Conservation (phyloP, 2,329 filamentous ascomycete species). For the Curvularia sp. region DNA sequence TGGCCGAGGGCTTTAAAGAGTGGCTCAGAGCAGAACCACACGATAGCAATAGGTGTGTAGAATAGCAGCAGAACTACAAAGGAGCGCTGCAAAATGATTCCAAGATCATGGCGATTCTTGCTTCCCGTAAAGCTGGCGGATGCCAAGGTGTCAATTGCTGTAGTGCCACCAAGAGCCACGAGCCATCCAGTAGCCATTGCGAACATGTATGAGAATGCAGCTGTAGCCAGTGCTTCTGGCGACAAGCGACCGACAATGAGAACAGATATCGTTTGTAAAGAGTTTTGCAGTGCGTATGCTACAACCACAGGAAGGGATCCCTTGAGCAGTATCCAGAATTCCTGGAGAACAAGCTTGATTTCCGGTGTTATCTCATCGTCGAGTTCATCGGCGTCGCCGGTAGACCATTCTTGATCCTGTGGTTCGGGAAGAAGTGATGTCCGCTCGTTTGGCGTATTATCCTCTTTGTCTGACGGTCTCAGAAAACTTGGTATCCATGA, state of each 20-base stretch:
- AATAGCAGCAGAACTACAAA: constrained; percentile 75
- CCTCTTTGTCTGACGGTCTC: constrained; percentile 27
- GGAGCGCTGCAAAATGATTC: constrained; percentile 77
- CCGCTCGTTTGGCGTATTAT: constrained; percentile 49
- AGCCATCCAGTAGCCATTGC: constrained; percentile 89
- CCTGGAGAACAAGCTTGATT: constrained; percentile 55
- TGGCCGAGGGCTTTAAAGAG: constrained; percentile 79
- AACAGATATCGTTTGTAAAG: constrained; percentile 81
- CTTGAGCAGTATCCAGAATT: constrained; percentile 72
- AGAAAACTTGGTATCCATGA: constrained; percentile 44
- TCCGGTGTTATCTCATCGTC: constrained; percentile 46
- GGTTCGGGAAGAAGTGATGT: constrained; percentile 54
- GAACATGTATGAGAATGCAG: constrained; percentile 93
- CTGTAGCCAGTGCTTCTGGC: constrained; percentile 78
- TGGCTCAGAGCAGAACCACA: constrained; percentile 78
- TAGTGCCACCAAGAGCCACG: constrained; percentile 83
- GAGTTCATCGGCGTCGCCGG: constrained; percentile 49
- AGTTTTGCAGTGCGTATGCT: constrained; percentile 86
- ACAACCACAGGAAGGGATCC: constrained; percentile 79
- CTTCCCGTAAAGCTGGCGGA: constrained; percentile 84
- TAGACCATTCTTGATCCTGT: constrained; percentile 45
- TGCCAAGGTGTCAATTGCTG: constrained; percentile 83
- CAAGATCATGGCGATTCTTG: constrained; percentile 77
- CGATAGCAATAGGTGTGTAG: constrained; percentile 72
- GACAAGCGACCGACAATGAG: constrained; percentile 81